Base-by-base conservation (phyloP, 495 filamentous ascomycete genomes). In the Xylaria scruposa region DNA sequence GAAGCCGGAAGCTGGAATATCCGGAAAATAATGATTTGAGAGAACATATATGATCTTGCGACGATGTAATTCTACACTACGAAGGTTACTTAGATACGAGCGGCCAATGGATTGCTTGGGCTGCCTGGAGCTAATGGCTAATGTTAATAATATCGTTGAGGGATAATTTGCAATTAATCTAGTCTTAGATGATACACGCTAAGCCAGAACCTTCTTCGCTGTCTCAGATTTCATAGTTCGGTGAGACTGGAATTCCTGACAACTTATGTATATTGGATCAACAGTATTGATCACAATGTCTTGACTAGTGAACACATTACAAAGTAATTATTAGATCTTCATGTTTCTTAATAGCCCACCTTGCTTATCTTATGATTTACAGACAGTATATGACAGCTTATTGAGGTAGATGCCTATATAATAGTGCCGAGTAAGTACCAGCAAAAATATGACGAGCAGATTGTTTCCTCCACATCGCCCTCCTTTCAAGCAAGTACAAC, bases 91-190 rank as follows among this genome's bases (percentile, higher is more conserved):
- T 47, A 24, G 19, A 68, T 56, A 12, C 10, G 3, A 44, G n/a
- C 38, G 36, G 47, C 47, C 19, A 26, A 38, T 56, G 8, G 40
- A 38, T 33, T 42, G 6, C 10, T 42, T 60, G n/a, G n/a, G 8
- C 21, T 53, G 21, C 19, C 53, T 68, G 19, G 19, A 42, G 38
- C 0, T 70, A 70, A 60, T 70, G 29, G 38, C 0, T 70, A 70
- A 60, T 70, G 29, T 51, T 70, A 49, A 70, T 70, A 70, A 46
- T 13, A 70, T 17, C 21, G 26, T 58, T 44, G 9, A n/a, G 1
- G 15, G 38, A 12, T 24, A 17, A 7, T 40, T 64, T 17, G 36
- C 24, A 46, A 29, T 40, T n/a, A n/a, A n/a, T n/a, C n/a, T 21
- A 24, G 6, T 19, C 9, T 24, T 53, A 3, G 21, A 26, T 26